Evolutionary conservation across 495 filamentous ascomycete species (phyloP).

Genomic region (Tuber calosporum): DNA sequence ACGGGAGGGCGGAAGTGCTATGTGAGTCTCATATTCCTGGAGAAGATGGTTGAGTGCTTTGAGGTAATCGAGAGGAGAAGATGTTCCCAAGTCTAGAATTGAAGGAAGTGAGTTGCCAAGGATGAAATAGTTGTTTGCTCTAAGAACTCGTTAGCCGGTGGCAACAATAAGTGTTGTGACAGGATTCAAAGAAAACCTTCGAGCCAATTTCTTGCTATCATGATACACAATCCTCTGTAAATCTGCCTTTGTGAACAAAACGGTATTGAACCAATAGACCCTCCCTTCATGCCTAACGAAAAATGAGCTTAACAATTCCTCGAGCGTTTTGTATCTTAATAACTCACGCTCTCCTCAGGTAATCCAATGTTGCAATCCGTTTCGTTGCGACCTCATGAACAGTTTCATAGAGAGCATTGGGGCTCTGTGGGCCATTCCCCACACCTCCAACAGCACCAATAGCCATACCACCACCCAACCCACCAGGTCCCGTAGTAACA

Average conservation of each 20-base stretch:
- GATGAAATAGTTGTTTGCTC: slow-evolving; percentile 84
- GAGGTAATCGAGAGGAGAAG: slow-evolving; percentile 73
- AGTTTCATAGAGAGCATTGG: slow-evolving; percentile 65
- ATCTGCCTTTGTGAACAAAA: slow-evolving; percentile 79
- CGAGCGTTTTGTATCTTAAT: not conserved
- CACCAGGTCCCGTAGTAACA: slow-evolving; percentile 8
- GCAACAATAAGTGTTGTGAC: not conserved
- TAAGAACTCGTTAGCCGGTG: slow-evolving; percentile 17
- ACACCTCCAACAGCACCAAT: slow-evolving; percentile 16
- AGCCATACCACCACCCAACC: slow-evolving; percentile 17
- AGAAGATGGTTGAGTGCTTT: slow-evolving; percentile 79
- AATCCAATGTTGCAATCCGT: slow-evolving; percentile 91
- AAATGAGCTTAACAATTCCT: slow-evolving; percentile 1
- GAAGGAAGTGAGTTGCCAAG: slow-evolving; percentile 85
- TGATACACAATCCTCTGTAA: slow-evolving; percentile 77
- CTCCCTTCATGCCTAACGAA: slow-evolving; percentile 74
- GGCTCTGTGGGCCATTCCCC: slow-evolving; percentile 53
- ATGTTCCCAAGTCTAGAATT: slow-evolving; percentile 75
- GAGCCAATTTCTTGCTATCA: slow-evolving; percentile 68
- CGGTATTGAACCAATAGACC: slow-evolving; percentile 95
- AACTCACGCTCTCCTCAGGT: slow-evolving; percentile 80
- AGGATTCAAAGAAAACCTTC: slow-evolving; percentile 45
- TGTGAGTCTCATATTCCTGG: slow-evolving; percentile 81
- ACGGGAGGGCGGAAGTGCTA: slow-evolving; percentile 30
- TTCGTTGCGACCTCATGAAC: slow-evolving; percentile 86